Conservation (phyloP, 1,284 basidiomycete species). For the Sanghuangporus sanghuang region DNA sequence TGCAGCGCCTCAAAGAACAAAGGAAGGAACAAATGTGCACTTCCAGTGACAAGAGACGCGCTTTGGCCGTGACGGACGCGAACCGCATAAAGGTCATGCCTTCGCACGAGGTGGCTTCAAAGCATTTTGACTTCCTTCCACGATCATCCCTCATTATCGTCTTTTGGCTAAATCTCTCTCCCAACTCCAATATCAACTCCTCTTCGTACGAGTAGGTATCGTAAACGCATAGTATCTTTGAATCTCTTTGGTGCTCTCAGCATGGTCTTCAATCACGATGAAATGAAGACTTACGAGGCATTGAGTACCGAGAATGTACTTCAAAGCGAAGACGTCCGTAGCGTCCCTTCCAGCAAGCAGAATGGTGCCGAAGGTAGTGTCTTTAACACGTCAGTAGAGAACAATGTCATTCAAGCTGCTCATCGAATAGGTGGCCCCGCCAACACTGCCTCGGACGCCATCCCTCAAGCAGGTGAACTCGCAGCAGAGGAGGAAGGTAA, state of each 20-base stretch:
- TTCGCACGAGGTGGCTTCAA: not conserved
- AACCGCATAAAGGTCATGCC: not conserved
- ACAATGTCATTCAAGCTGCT: not conserved
- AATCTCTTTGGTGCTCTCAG: too few relatives aligned
- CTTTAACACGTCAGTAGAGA: not conserved
- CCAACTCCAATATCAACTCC: not conserved
- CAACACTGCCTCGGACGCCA: not conserved
- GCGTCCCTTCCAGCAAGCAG: not conserved
- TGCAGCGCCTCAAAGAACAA: not conserved
- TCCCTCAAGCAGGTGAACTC: not conserved
- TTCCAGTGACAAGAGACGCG: not conserved
- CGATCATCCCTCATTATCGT: not conserved
- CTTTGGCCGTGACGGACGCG: not conserved
- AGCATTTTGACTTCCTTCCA: not conserved
- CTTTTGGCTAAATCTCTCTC: not conserved
- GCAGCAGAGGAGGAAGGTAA: not conserved
- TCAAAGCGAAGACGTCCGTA: too few relatives aligned
- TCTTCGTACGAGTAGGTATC: too few relatives aligned
- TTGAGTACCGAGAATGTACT: too few relatives aligned
- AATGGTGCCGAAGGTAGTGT: not conserved
- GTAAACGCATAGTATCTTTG: too few relatives aligned
- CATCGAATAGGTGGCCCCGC: not conserved
- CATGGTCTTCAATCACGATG: too few relatives aligned
- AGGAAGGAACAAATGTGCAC: not conserved
- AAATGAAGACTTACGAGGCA: too few relatives aligned